Evolutionary conservation across 176 grass and related monocot species (phyloP), one percentile per base, ranked within the genome.

Genomic region (Ensete ventricosum): DNA sequence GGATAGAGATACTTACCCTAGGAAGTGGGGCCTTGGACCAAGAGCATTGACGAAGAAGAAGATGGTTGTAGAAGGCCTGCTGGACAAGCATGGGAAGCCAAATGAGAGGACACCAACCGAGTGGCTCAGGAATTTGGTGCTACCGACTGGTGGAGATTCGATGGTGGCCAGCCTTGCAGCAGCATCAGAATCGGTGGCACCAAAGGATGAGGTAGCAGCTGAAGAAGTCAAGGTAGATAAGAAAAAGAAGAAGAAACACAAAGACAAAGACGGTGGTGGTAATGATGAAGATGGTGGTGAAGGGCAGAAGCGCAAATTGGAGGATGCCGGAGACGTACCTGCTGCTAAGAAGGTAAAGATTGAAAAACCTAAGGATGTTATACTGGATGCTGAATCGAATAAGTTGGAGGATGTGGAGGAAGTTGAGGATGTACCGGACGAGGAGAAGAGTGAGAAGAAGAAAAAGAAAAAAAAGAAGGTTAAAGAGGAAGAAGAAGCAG

Each of bases 21-120:
- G 93, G 75, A 96, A 96, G 78, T 96, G 89, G 93, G 93, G 93
- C n/a, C 85, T 96, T 73, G 93, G 89, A 4, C 93, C 87, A 0
- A 83, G 79, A 81, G 93, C 89, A 6, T 78, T 92, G 11, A 79
- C 76, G 87, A 96, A 96, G 86, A 96, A 96, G 27, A 96, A 88
- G 76, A 54, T 96, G 93, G 25, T 96, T 1, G 76, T 85, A 0
- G 86, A 90, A 17, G 89, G 87, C 0, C 77, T 96, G 43, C 84
- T 96, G 21, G 89, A 88, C 73, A 96, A 96, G 84, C 93, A 96
- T 72, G 93, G 89, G 9, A 96, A 92, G 76, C 85, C 87, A 20
- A 96, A 88, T 77, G 89, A 96, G 74, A 96, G 90, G 79, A 90
- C 93, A 2, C 93, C 93, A 7, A 65, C 77, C 12, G 93, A 96